These are phyloP conservation scores for Penicillium crystallinum DNA, from an alignment of 495 filamentous ascomycete genomes.

Conservation along the genomic window DNA sequence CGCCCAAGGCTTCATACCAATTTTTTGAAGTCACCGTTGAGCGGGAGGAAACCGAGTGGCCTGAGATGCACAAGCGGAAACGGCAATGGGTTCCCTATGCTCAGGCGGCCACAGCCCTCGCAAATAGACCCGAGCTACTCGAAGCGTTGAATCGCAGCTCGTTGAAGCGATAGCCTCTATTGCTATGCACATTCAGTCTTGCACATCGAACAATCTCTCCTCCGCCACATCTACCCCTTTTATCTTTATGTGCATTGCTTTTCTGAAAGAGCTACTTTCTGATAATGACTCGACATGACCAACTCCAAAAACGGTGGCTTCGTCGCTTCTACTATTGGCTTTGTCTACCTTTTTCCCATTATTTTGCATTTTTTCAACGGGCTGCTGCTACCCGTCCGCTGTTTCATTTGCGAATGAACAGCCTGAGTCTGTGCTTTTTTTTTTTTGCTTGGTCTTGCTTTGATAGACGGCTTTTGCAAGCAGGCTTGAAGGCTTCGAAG, in stretches of 20 bases:
- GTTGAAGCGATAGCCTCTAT: constrained; percentile 48
- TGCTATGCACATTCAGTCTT: constrained; percentile 13
- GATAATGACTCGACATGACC: constrained; percentile 40
- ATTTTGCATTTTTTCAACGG: constrained; percentile 5
- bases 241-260: constrained; percentile 3
- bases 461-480: constrained; percentile 2
- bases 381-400: constrained; percentile 14
- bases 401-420: background rate
- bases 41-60: constrained; percentile 80
- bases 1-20: constrained; percentile 72
- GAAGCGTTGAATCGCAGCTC: constrained; percentile 82
- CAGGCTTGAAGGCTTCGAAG: background rate
- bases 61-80: constrained; percentile 85
- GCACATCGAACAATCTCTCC: constrained; percentile 6
- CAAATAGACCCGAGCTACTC: constrained; percentile 76
- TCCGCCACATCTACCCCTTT: background rate
- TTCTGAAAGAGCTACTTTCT: constrained; percentile 12
- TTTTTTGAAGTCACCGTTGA: constrained; percentile 86
- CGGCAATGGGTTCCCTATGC: constrained; percentile 83
- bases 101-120: constrained; percentile 71
- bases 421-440: background rate
- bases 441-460: background rate
- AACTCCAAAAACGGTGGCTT: constrained; percentile 24
- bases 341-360: constrained; percentile 7
- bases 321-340: constrained; percentile 23